Evolutionary conservation across 2,329 filamentous ascomycete genomes (phyloP), one percentile per base, ranked within the genome.

Genomic region (Nectriaceae sp.): DNA sequence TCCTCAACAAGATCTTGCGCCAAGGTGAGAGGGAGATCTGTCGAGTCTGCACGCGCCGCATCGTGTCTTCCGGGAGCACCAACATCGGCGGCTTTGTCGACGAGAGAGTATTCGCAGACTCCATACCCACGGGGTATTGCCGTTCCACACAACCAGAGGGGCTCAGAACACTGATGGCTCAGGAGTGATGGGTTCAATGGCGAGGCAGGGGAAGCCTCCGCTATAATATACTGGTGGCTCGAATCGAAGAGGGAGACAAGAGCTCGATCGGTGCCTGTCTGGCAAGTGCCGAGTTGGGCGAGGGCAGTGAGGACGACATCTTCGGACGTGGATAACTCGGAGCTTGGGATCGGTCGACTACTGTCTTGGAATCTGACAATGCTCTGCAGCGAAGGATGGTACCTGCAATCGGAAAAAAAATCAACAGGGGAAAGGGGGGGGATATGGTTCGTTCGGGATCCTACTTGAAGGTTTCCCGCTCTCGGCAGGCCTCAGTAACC

Each of bases 191-290:
- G 54, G 11, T 55, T 44, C 5, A 80, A 56, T 0, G 69, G 70
- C 3, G 72, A 63, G 1, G 64, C 66, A 1, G 67, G 66, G 1
- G 76, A 76, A 5, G 76, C 75, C 52, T 82, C 78, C 44, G 77
- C 76, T 15, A 82, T 63, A 18, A 82, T 64, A 51, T 79, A 72
- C 50, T 82, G 77, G 39, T 70, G 58, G 4, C 67, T 65, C 4
- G 62, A 63, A 52, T 79, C 78, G 50, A 82, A 80, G 18, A 82
- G 64, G 2, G 78, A 81, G 40, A 82, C 69, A 20, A 80, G 56
- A 15, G 70, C 65, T 21, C 76, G 70, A 16, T 67, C 61, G 4
- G 66, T 68, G 16, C 70, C 65, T 4, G 79, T 64, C 13, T 73
- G 70, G 44, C 73, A 62, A 4, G 71, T 66, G 2, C 69, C 77